Evolutionary conservation across 345 rosid species (phyloP).

Genomic region (Gossypium ekmanianum): DNA sequence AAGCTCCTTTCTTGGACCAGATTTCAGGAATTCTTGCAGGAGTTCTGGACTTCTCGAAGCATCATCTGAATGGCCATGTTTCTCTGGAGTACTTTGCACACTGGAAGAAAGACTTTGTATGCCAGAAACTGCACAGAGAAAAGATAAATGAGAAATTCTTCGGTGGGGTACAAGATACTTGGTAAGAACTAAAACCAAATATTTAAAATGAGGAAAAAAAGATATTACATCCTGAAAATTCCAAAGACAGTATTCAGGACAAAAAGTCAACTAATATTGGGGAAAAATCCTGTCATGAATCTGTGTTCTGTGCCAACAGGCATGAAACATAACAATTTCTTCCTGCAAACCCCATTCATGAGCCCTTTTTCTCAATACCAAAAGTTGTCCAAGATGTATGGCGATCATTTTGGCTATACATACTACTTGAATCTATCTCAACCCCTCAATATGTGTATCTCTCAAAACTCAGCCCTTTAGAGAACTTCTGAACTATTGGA

Average conservation of each 20-base stretch:
- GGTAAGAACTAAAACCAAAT: not conserved
- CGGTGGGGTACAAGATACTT: not conserved
- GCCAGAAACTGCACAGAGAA: slow-evolving; percentile 37
- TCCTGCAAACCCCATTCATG: too few relatives aligned
- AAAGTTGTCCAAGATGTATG: not conserved
- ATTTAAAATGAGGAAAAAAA: not conserved
- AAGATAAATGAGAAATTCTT: not conserved
- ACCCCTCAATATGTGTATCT: not conserved
- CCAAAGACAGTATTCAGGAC: not conserved
- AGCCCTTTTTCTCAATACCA: not conserved
- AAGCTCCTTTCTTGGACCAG: slow-evolving; percentile 51
- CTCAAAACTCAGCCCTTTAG: not conserved
- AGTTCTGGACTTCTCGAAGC: slow-evolving; percentile 63
- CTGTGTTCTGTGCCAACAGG: not conserved
- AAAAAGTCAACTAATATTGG: not conserved
- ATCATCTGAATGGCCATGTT: slow-evolving; percentile 49
- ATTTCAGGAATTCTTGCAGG: slow-evolving; percentile 54
- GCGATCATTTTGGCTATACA: not conserved
- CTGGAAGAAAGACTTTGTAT: slow-evolving; percentile 58
- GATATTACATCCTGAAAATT: not conserved
- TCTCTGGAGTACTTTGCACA: slow-evolving; percentile 58
- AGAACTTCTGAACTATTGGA: not conserved
- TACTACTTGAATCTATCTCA: not conserved
- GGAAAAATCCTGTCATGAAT: not conserved
- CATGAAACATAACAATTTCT: not conserved